A percentile compares a stretch with the other conserved stretches of the same genome.
phyloP scores from a whole-genome alignment of 371 early-diverging fungal genomes.

The Aphelidium insulamus region DNA sequence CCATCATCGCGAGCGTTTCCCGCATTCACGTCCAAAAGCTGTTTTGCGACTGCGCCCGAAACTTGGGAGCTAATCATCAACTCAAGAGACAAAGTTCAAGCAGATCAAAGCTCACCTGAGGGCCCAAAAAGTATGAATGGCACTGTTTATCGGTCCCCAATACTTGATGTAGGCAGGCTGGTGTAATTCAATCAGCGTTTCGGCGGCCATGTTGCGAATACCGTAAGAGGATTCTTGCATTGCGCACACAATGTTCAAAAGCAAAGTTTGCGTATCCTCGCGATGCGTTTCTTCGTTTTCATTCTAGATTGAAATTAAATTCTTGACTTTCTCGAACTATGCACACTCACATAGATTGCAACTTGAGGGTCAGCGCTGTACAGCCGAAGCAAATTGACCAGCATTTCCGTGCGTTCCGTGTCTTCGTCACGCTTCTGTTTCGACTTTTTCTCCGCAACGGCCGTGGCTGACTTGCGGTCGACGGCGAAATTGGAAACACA shows the following conservation, averaged over 20 bases:
- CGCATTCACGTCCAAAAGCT: conserved; percentile 21
- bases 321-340: background rate
- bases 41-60: conserved; percentile 21
- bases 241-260: conserved; percentile 42
- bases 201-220: conserved; percentile 44
- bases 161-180: conserved; percentile 26
- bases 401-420: conserved; percentile 40
- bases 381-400: conserved; percentile 41
- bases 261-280: conserved; percentile 34
- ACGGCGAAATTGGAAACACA: conserved; percentile 5
- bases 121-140: conserved; percentile 43
- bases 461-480: conserved; percentile 2
- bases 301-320: conserved; percentile 4
- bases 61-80: conserved; percentile 21
- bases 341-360: conserved; percentile 32
- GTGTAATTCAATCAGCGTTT: conserved; percentile 37
- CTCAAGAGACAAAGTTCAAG: conserved; percentile 2
- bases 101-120: conserved; percentile 5
- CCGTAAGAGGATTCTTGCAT: conserved; percentile 27
- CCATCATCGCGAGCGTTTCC: no score
- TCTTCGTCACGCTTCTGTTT: conserved; percentile 20
- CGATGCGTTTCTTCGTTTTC: conserved; percentile 17
- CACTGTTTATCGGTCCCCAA: conserved; percentile 29
- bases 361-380: conserved; percentile 47
- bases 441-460: conserved; percentile 11